Base-by-base conservation (phyloP, 2,329 filamentous ascomycete genomes). In the Diaporthe ilicicola region DNA sequence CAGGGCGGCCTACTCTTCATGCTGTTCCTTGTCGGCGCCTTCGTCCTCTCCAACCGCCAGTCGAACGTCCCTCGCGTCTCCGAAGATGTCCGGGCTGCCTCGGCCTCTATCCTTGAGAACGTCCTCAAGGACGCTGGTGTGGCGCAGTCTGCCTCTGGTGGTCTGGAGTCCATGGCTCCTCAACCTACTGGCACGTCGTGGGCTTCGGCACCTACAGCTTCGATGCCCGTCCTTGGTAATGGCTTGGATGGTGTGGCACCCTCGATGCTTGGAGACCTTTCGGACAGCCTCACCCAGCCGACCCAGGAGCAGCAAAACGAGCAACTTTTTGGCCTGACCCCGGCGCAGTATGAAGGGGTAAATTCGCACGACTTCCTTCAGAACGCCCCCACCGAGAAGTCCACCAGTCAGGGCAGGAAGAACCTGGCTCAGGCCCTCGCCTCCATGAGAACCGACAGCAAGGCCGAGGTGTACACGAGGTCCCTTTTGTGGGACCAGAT, bases 401-500 rank as follows among this genome's bases (percentile, higher is more conserved):
- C 84, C 75, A 87, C 86, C 54, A 91, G 88, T 78, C 87, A 88
- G 77, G 88, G 90, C 76, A 91, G 93, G 74, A 89, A 91, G 77
- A 94, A 93, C 80, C 88, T 96, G 56, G 93, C 92, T 54, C 92
- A 97, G 75, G 92, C 94, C 9, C 88, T 98, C 56, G 90, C 92
- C 64, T 91, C 89, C 55, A 94, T 97, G 90, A 91, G 94, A 75
- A 89, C 87, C 76, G 86, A 87, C 77, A 89, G 87, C 78, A 94
- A 94, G 82, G 93, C 95, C 70, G 94, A 98, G 77, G 93, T 98
- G 51, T 97, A 97, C 84, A 97, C 95, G 42, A 90, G 95, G 70
- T 97, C 94, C 73, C 87, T 98, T 73, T 90, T 98, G 70, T 97
- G 94, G 94, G 94, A 98, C 78, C 93, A 95, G 82, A 95, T 98